Conservation (phyloP, 306 rosid species). For the Dalbergia cochinchinensis region DNA sequence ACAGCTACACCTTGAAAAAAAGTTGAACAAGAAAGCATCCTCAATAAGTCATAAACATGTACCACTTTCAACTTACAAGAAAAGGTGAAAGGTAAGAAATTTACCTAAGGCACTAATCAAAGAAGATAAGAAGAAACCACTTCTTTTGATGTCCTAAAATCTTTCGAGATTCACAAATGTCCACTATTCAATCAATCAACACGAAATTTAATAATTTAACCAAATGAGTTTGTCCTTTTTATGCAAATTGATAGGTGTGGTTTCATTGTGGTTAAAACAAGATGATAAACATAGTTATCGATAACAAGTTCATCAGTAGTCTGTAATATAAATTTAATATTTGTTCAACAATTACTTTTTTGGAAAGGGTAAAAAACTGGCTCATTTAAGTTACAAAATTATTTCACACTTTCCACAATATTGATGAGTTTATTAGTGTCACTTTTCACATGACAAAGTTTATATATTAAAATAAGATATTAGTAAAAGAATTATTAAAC, state of each 20-base stretch:
- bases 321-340: conserved; percentile 16
- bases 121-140: no score
- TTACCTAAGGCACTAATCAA: neutral
- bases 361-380: neutral
- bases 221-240: neutral
- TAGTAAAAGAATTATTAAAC: neutral
- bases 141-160: neutral
- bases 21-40: neutral
- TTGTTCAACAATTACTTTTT: neutral
- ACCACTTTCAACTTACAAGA: neutral
- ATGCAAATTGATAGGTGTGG: neutral
- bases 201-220: neutral
- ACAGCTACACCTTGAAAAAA: conserved; percentile 7
- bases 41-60: neutral
- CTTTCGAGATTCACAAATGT: neutral
- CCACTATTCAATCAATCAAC: neutral
- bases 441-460: neutral
- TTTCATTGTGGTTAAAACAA: neutral
- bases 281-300: neutral
- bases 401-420: neutral
- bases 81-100: neutral
- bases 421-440: conserved; percentile 18
- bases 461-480: neutral
- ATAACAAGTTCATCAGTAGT: neutral
- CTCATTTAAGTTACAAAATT: neutral